Conservation (phyloP, 768 basidiomycete species). For the Lactarius hengduanensis region DNA sequence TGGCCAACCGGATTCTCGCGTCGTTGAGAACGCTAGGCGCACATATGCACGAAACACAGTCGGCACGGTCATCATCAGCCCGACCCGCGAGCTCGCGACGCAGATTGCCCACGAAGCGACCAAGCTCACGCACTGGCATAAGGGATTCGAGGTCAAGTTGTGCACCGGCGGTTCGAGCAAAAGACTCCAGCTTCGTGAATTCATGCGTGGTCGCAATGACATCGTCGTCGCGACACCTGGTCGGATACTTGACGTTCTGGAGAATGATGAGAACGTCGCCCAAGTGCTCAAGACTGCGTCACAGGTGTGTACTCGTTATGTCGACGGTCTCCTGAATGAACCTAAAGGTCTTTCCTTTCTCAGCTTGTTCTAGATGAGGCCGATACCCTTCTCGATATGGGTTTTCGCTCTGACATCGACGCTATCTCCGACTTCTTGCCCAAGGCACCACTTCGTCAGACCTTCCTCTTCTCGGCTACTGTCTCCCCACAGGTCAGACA, state of each 20-base stretch:
- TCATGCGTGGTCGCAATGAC: conserved; percentile 62
- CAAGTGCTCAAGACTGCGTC: conserved; percentile 53
- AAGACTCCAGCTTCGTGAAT: conserved; percentile 63
- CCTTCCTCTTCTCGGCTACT: conserved; percentile 90
- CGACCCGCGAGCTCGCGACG: conserved; percentile 86
- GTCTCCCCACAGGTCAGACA: conserved; percentile 70
- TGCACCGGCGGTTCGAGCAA: conserved; percentile 78
- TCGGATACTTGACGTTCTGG: conserved; percentile 70
- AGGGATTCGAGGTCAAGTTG: conserved; percentile 65
- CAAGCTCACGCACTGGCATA: conserved; percentile 59
- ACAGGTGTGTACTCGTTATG: conserved; percentile 45
- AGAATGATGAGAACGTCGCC: conserved; percentile 54
- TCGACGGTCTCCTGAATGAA: conserved; percentile 15
- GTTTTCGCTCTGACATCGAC: conserved; percentile 85
- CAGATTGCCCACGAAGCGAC: conserved; percentile 86
- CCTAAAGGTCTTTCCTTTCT: neutral
- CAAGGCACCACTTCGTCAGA: conserved; percentile 66
- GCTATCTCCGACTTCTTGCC: conserved; percentile 67
- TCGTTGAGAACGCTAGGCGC: conserved; percentile 36
- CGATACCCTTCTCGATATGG: conserved; percentile 88
- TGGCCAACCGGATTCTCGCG: conserved; percentile 34
- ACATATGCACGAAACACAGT: conserved; percentile 48
- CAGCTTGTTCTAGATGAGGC: conserved; percentile 92
- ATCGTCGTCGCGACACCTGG: conserved; percentile 92
- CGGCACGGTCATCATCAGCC: conserved; percentile 81